Percentiles rank a stretch among this genome's conserved stretches.
Evolutionary conservation across 31 red algal genomes (phyloP).

Genomic region (Odonthalia washingtoniensis): DNA sequence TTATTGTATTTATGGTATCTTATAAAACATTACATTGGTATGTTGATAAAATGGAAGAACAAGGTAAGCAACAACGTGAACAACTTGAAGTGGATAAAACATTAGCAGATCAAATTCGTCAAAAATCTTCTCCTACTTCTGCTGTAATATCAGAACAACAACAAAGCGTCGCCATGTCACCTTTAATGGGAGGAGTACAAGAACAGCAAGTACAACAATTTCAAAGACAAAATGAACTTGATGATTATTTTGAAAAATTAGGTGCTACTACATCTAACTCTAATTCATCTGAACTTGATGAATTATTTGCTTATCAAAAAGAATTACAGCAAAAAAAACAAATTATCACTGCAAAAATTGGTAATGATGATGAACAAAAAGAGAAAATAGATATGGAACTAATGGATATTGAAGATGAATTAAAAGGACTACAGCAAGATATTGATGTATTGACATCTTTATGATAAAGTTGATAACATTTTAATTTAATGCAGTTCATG

Average conservation of each 20-base stretch:
- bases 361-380: too few species aligned
- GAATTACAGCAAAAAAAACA: slow-evolving; percentile 59
- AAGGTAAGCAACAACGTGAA: slow-evolving; percentile 56
- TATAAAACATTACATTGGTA: slow-evolving; percentile 86
- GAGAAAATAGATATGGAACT: too few species aligned
- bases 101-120: slow-evolving; percentile 46
- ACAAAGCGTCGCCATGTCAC: not conserved
- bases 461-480: too few species aligned
- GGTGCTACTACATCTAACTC: not conserved
- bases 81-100: slow-evolving; percentile 62
- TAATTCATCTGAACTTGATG: slow-evolving; percentile 51
- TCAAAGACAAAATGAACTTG: not conserved
- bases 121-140: slow-evolving; percentile 14
- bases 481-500: too few species aligned
- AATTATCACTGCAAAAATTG: too few species aligned
- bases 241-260: too few species aligned
- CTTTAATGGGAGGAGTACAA: not conserved
- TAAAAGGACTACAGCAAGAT: too few species aligned
- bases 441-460: too few species aligned
- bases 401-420: too few species aligned
- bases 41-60: slow-evolving; percentile 69
- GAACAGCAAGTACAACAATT: not conserved
- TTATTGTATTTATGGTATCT: slow-evolving; percentile 68
- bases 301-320: slow-evolving; percentile 51
- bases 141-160: slow-evolving; percentile 1